Evolutionary conservation across 495 filamentous ascomycete genomes (phyloP), one percentile per base, ranked within the genome.

Genomic region (Penicillium salamii): DNA sequence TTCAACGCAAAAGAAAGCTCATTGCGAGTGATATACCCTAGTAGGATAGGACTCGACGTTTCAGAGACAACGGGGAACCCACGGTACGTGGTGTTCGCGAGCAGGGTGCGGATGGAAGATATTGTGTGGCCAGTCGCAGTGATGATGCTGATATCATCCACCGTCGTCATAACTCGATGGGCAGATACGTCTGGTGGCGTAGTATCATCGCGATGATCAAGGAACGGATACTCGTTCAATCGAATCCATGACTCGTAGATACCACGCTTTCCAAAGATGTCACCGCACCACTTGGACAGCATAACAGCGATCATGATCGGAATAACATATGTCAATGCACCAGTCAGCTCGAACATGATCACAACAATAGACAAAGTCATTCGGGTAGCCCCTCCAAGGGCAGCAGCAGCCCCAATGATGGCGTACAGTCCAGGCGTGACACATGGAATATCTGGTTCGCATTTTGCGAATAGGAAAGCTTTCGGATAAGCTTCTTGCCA

Each of bases 261-360:
- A 23, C 95, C 93, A 14, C 88, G 83, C 41, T 89, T 89, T 14
- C 88, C 89, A 67, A 98, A 95, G 21, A 92, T 93, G 66, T 98
- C 93, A 59, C 93, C 93, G 17, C 96, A 90, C 93, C 93, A 98
- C 69, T 98, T 98, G 51, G 86, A 88, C 18, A 97, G 71, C 92
- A 98, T 96, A 51, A 98, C 93, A n/a, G 95, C 91, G 50, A 98
- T 88, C 93, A 98, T 98, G 63, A 98, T 97, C 15, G 93, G 93
- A 9, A 98, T 84, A 26, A 98, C 93, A 64, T 98, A 97, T 0
- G 91, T 95, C 12, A 98, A 74, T 0, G 93, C 95, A 20, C 93
- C 93, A 0, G 93, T 98, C 21, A 98, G 83, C 70, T 98, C 93
- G 56, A 97, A 98, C 89, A 96, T 97, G 70, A 98, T 97, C 53